Base-by-base conservation (phyloP, 371 early-diverging fungal genomes). In the Blyttiomyces sp. region DNA sequence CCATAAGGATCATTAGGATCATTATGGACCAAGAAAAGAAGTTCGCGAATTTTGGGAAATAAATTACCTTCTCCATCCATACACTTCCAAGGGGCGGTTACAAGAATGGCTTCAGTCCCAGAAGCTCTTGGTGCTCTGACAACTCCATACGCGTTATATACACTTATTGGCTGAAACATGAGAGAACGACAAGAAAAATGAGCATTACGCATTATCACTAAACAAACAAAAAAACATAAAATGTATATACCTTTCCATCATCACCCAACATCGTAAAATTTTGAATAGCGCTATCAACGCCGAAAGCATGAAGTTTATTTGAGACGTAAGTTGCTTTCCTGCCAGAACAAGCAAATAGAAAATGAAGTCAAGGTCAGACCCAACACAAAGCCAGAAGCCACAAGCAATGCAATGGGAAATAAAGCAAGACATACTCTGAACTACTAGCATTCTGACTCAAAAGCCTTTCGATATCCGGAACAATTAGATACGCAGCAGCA, bases 71-170 rank as follows among this genome's bases (percentile, higher is more conserved):
- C 50, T 19, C 55, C 91, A 85, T 60, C 68, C n/a, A 43, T 35
- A 30, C 61, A 50, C 17, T 39, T 71, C 89, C 90, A 88, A 27
- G 92, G 82, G 3, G 92, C 90, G 30, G 87, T 84, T 16, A 95
- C 65, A 3, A 95, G 81, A 35, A 96, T 64, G 9, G 93, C 89
- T 71, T 96, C 96, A 28, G 93, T 91, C 2, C 93, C 91, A 65
- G 96, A 94, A 34, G 88, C 86, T 4, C 94, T 76, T 16, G 92
- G 92, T 16, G 96, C 90, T 30, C 86, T 79, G 52, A 90, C 75
- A 6, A 94, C 80, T 3, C 88, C 93, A 67, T 89, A 92, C n/a
- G 88, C 84, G 75, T 94, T 94, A 11, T 19, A 54, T 39, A 50
- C 62, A 19, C 26, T 43, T 49, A 43, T 43, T 9, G 44, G 54